Percentiles rank a stretch among this genome's conserved stretches.
Evolutionary conservation across 495 filamentous ascomycete species (phyloP).

Genomic region (Barbatosphaeria neglecta): DNA sequence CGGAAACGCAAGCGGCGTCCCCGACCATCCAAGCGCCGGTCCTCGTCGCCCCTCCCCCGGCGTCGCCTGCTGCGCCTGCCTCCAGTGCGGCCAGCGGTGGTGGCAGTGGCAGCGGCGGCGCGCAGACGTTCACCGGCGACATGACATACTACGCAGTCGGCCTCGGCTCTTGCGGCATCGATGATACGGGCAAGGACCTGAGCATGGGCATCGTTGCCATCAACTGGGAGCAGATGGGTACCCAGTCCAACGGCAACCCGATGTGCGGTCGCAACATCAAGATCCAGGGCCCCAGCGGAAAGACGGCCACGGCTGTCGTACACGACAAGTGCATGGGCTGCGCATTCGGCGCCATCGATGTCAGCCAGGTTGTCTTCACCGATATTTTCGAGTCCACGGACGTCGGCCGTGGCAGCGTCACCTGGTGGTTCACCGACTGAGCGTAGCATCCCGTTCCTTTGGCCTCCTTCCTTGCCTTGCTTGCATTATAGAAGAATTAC

Average conservation of each 20-base stretch:
- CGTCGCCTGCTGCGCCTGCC: not conserved
- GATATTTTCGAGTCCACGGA: conserved; percentile 26
- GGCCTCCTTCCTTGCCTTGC: not conserved
- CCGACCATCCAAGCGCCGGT: not conserved
- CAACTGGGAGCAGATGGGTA: conserved; percentile 25
- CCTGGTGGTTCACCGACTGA: conserved; percentile 32
- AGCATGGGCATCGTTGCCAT: conserved; percentile 34
- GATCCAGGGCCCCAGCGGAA: conserved; percentile 38
- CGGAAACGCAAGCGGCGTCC: not conserved
- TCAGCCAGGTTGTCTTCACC: conserved; percentile 31
- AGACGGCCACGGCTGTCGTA: conserved; percentile 42
- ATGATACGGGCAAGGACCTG: conserved; percentile 26
- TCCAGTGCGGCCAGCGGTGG: conserved; percentile 1
- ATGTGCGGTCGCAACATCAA: conserved; percentile 58
- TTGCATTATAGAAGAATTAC: no score
- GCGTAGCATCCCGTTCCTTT: not conserved
- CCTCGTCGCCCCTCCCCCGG: not conserved
- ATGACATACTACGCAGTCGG: conserved; percentile 36
- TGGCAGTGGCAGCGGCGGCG: conserved; percentile 7
- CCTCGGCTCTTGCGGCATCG: conserved; percentile 33
- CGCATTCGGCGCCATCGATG: conserved; percentile 29
- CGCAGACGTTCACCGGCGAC: conserved; percentile 19
- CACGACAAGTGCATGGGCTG: conserved; percentile 73
- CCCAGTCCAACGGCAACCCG: conserved; percentile 40
- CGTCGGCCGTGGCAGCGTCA: conserved; percentile 19